Evolutionary conservation across 495 filamentous ascomycete genomes (phyloP).

Genomic region (Apiosordaria backusii): DNA sequence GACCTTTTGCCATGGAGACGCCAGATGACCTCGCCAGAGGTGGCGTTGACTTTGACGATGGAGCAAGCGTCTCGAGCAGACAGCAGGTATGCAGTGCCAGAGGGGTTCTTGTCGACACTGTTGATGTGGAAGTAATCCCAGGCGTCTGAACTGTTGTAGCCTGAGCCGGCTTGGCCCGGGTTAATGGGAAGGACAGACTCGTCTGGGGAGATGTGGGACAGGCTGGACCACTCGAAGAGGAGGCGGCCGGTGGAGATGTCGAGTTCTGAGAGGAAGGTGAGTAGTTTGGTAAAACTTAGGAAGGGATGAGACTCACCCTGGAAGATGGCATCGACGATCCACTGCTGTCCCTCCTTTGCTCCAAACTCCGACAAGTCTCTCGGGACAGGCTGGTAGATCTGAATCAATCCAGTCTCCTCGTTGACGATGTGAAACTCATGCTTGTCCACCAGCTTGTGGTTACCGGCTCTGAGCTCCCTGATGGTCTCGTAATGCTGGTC

Average conservation of each 20-base stretch:
- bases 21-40: conserved; percentile 57
- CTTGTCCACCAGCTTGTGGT: conserved; percentile 52
- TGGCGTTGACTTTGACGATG: conserved; percentile 59
- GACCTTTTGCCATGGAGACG: conserved; percentile 50
- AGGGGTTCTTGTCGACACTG: conserved; percentile 55
- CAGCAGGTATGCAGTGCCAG: conserved; percentile 58
- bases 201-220: conserved; percentile 39
- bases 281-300: no score
- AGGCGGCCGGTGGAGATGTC: conserved; percentile 37
- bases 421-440: conserved; percentile 53
- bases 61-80: conserved; percentile 57
- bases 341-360: conserved; percentile 42
- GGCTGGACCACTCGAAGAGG: conserved; percentile 40
- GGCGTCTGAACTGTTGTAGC: conserved; percentile 44
- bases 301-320: conserved; percentile 40
- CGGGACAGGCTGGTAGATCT: conserved; percentile 43
- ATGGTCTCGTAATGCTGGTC: conserved; percentile 54
- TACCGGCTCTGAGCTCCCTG: conserved; percentile 49
- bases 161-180: conserved; percentile 51
- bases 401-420: conserved; percentile 51
- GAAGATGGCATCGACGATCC: conserved; percentile 50
- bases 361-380: conserved; percentile 42
- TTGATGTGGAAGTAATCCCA: conserved; percentile 69
- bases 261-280: conserved; percentile 31
- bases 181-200: conserved; percentile 52